Evolutionary conservation across 768 basidiomycete species (phyloP), one percentile per base, ranked within the genome.

Genomic region (Tulasnella sp.): DNA sequence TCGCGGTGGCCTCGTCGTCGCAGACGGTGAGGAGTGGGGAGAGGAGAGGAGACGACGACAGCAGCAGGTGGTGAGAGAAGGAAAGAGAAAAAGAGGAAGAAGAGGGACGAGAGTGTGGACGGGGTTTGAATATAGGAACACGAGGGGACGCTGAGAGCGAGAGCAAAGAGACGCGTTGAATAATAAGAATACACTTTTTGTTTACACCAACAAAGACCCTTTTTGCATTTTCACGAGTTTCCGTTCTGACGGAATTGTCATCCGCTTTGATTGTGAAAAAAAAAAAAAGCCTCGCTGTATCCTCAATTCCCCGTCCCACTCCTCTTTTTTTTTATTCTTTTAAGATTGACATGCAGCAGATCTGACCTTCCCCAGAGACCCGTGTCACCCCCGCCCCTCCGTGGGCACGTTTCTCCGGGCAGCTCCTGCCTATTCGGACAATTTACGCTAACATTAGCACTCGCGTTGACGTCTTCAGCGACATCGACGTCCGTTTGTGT

Each of bases 171-270:
- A 44, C 16, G 16, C 12, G 44, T 44, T 44, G 44, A 44, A 68
- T 68, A 68, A 68, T 68, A 68, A 52, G 52, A 68, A 68, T 68
- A 27, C 62, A 68, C 31, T 68, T 68, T 27, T 68, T 68, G 62
- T 31, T 68, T 68, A 27, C 34, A n/a, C 27, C 3, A 27, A 3
- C 12, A 18, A 44, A 16, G 14, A 44, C 44, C 44, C 44, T 44
- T 68, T 62, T 68, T 68, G 31, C 62, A 36, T 68, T 68, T 52
- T 27, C 27, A 68, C 27, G 62, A 68, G 31, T 31, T 36, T 36
- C 62, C 62, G 36, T 36, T 68, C 52, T 36, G 19, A 36, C 62
- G 27, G 62, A 27, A 18, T 68, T 36, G 34, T 18, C 27, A 18
- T 36, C 31, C 18, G 3, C 8, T 18, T 68, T 34, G 18, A 24